Conservation (phyloP, 2,329 filamentous ascomycete species). For the Diplodia seriata region DNA sequence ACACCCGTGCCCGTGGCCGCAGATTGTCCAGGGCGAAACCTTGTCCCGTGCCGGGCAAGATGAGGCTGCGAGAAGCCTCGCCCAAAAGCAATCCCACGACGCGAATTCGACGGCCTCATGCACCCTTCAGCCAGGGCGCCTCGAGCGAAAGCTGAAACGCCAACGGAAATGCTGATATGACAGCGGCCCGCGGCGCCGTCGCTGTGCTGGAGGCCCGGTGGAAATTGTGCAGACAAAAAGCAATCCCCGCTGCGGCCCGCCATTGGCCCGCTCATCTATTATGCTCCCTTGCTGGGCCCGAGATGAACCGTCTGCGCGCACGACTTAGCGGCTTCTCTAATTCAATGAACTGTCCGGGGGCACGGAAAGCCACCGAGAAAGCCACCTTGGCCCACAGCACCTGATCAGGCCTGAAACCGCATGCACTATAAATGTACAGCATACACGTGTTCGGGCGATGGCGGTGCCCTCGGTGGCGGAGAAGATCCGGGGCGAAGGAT, state of each 20-base stretch:
- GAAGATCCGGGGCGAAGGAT: slow-evolving; percentile 7
- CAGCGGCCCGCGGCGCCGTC: slow-evolving; percentile 1
- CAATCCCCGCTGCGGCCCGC: slow-evolving; percentile 5
- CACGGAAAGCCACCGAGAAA: slow-evolving; percentile 21
- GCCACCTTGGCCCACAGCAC: slow-evolving; percentile 11
- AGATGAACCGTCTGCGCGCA: background rate
- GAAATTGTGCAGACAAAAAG: slow-evolving; percentile 26
- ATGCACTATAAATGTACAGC: no score
- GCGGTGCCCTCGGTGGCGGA: slow-evolving; percentile 14
- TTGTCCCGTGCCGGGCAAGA: background rate
- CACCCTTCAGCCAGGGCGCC: background rate
- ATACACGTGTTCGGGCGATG: slow-evolving; percentile 6
- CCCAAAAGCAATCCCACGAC: background rate
- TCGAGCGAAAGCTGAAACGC: slow-evolving; percentile 17
- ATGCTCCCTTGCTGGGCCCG: slow-evolving; percentile 12
- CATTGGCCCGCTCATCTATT: slow-evolving; percentile 2
- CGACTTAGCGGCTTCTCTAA: no score
- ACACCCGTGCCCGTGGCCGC: slow-evolving; percentile 5
- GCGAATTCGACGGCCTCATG: slow-evolving; percentile 3
- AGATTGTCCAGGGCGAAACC: slow-evolving; percentile 6
- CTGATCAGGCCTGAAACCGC: slow-evolving; percentile 17
- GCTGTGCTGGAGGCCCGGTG: background rate
- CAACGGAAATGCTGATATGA: background rate
- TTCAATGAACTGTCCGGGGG: background rate
- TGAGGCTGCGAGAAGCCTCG: background rate